These are phyloP conservation scores for Hyaloperonospora arabidopsidis DNA, from an alignment of 352 stramenopile species.

Conservation along the genomic window DNA sequence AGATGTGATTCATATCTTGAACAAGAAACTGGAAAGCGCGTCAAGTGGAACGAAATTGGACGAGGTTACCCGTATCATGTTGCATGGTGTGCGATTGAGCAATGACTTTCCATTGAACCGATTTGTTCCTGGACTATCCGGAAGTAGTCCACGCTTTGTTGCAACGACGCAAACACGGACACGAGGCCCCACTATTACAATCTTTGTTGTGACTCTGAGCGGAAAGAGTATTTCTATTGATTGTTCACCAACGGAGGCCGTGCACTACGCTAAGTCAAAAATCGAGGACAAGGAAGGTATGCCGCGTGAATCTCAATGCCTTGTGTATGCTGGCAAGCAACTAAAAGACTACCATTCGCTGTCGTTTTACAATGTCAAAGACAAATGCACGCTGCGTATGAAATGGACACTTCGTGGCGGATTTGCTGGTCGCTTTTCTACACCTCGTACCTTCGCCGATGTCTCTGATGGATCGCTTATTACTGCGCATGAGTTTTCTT, in stretches of 20 bases:
- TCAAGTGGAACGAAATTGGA: not conserved
- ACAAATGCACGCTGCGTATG: not conserved
- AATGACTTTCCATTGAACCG: not conserved
- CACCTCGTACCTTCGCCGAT: constrained; percentile 19
- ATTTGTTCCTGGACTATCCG: constrained; percentile 1
- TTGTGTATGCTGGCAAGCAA: not conserved
- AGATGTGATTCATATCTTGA: not conserved
- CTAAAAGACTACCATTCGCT: constrained; percentile 4
- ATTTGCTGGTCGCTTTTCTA: not conserved
- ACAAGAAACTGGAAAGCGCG: not conserved
- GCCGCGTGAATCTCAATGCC: constrained; percentile 1
- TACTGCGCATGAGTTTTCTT: constrained; percentile 7
- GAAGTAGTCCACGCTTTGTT: constrained; percentile 6
- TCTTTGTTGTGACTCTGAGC: constrained; percentile 5
- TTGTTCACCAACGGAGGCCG: constrained; percentile 1
- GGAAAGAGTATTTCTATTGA: not conserved
- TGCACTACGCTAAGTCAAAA: constrained; percentile 8
- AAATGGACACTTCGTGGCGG: not conserved
- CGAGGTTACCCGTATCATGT: not conserved
- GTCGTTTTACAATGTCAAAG: not conserved
- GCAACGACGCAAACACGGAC: not conserved
- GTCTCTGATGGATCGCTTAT: constrained; percentile 19
- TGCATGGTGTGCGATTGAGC: not conserved
- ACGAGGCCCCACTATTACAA: not conserved
- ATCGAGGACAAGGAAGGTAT: constrained; percentile 8